Evolutionary conservation across 1,139 yeast genomes (phyloP), one percentile per base, ranked within the genome.

Genomic region (Ashbya aceris): DNA sequence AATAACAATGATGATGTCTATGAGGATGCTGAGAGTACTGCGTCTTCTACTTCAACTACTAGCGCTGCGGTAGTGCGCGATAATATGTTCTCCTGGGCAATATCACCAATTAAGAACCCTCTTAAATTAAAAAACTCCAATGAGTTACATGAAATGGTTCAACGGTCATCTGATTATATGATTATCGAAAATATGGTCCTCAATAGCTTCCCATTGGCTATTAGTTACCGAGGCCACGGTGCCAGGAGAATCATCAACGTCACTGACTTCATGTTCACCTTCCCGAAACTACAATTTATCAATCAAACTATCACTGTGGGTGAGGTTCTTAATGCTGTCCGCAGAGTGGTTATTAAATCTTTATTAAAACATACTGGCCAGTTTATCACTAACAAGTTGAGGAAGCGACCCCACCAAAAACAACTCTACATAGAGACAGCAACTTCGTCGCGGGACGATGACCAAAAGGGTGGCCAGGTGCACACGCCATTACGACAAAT

Each of bases 141-240:
- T 12, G 74, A 72, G 34, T 58, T 76, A 20, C 70, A 71, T 33
- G 70, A 70, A 44, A 80, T 81, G 86, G 61, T 79, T 4, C 61
- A 65, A 27, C 63, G 89, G 46, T 77, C 87, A 1, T 70, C 77
- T 33, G 71, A 71, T 45, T 79, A 69, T 53, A 64, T 78, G 53
- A 76, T 78, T 52, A 71, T 81, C 44, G 70, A 72, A 27, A 63
- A 70, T 8, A 64, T 81, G 48, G 64, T 60, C 17, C 53, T 80
- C 13, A 66, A 68, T 41, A 68, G 76, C 9, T 67, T 76, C 31
- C 60, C 68, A 2, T 55, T 81, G 23, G 69, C 70, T 61, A 69
- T 81, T 20, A 78, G 86, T 3, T 73, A 78, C 46, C 73, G 71
- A 50, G 77, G 82, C 38, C 68, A 67, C 38, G 86, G 87, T 0